Base-by-base conservation (phyloP, 768 basidiomycete genomes). In the Harrya chromipes region DNA sequence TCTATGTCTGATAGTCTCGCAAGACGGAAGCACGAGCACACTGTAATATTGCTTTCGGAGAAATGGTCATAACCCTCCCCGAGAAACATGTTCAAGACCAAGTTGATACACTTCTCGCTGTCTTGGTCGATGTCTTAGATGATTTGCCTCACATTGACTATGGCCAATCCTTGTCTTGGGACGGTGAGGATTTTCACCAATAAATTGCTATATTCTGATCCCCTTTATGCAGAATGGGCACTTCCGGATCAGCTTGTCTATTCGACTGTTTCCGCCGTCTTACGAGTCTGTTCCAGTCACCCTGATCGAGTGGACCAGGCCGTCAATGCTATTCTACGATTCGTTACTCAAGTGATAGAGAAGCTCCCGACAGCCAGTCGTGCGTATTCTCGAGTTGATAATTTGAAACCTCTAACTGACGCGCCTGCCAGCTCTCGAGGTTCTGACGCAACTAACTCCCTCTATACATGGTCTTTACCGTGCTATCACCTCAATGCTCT, bases 391-490 rank as follows among this genome's bases (percentile, higher is more conserved):
- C 19, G 1, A 46, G 23, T 37, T 19, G 14, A 20, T n/a, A 6
- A 42, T 34, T 50, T 6, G 14, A 26, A 16, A 10, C 9, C 20
- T 13, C 36, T 12, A 23, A 40, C 33, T 21, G 11, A 41, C 16
- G 27, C 26, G 14, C 35, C 16, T 33, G 3, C 14, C 17, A 93
- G 90, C 87, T 0, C 70, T 82, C n/a, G 77, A 81, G 51, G 74
- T 90, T 29, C 72, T 94, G 17, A 83, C 84, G 1, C 89, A 90
- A 53, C 68, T 85, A 31, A 84, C 84, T 17, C 93, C 92, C 6
- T 81, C 87, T 14, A 73, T 95, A 37, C 90, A 94, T 65, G 93
- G 93, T 7, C 72, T 94, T 24, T 90, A 91, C 64, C 82, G 93
- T 31, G 90, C 93, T 6, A 80, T 93, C 51, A 88, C 82, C 39